A percentile compares a stretch with the other conserved stretches of the same genome.
phyloP scores from a whole-genome alignment of 768 basidiomycete species.

The Hysterangium stoloniferum region DNA sequence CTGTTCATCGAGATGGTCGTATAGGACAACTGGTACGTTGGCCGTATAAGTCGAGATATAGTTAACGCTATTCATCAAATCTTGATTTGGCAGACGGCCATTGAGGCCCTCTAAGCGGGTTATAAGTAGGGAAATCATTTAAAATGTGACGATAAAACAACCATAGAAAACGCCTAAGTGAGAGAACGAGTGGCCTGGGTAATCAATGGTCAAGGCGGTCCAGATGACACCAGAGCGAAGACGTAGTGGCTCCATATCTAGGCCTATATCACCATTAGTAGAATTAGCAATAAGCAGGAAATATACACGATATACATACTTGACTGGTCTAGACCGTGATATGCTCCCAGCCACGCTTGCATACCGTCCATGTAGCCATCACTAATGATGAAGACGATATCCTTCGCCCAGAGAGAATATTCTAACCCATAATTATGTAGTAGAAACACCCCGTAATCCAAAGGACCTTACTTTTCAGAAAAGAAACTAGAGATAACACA shows the following conservation, averaged over 20 bases:
- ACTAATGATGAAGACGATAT: constrained; percentile 82
- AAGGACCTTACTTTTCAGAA: constrained; percentile 60
- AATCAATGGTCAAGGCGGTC: constrained; percentile 92
- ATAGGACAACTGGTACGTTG: constrained; percentile 70
- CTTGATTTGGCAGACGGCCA: constrained; percentile 93
- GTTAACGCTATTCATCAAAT: constrained; percentile 77
- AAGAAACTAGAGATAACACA: constrained; percentile 78
- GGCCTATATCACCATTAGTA: constrained; percentile 35
- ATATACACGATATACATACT: constrained; percentile 44
- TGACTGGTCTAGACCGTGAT: constrained; percentile 61
- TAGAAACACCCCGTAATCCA: neutral
- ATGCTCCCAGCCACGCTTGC: constrained; percentile 85
- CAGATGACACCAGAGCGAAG: constrained; percentile 84
- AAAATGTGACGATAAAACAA: constrained; percentile 26
- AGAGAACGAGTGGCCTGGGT: constrained; percentile 94
- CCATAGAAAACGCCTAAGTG: constrained; percentile 95
- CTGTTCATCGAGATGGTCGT: constrained; percentile 58
- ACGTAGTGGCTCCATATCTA: constrained; percentile 53
- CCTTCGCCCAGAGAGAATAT: constrained; percentile 91
- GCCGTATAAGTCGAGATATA: constrained; percentile 65
- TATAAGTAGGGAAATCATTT: neutral
- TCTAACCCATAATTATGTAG: constrained; percentile 32
- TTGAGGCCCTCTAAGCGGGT: constrained; percentile 76
- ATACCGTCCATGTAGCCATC: constrained; percentile 88
- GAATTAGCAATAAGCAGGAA: neutral